Base-by-base conservation (phyloP, 352 stramenopile species). In the Pythium graminicola region DNA sequence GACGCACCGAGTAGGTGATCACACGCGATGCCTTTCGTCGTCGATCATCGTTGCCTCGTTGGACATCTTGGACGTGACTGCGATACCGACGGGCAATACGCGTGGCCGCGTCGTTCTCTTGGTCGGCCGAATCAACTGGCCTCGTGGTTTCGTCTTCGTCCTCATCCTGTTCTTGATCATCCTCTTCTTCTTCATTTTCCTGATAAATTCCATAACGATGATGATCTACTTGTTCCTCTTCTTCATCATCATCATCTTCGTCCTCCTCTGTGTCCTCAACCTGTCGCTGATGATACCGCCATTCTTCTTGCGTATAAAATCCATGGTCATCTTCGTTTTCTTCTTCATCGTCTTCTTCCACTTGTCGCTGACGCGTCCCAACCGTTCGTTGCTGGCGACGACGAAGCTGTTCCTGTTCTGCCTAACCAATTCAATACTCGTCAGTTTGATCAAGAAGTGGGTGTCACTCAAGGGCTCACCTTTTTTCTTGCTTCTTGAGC, bases 81-180 rank as follows among this genome's bases (percentile, higher is more conserved):
- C 60, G 65, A 46, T 72, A 76, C 3, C 39, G 33, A 38, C 42
- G 72, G 16, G 61, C 64, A 17, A 81, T 78, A 5, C 65, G 23
- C 6, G 56, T 54, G 6, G 65, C 68, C 46, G 70, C 65, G 28
- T 11, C 54, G 16, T 60, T 11, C 33, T n/a, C 56, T 5, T 60
- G 19, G 17, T 48, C 29, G 5, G 9, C 19, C 1, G 29, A 27
- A 50, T 22, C 8, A 36, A 36, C 31, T 14, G 14, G 9, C 31
- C 31, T 36, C 14, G 31, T 14, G 8, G 8, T 36, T 19, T 42
- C 11, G 10, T 42, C 36, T 19, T 42, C 36, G 2, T 42, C 36
- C 10, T 42, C 36, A 7, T 57, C 43, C 6, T 45, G 13, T 2
- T 40, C 6, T 20, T 9, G 11, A 43, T 16, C 36, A 19, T 43